phyloP scores from a whole-genome alignment of 306 rosid genomes.

The Prunus dulcis region DNA sequence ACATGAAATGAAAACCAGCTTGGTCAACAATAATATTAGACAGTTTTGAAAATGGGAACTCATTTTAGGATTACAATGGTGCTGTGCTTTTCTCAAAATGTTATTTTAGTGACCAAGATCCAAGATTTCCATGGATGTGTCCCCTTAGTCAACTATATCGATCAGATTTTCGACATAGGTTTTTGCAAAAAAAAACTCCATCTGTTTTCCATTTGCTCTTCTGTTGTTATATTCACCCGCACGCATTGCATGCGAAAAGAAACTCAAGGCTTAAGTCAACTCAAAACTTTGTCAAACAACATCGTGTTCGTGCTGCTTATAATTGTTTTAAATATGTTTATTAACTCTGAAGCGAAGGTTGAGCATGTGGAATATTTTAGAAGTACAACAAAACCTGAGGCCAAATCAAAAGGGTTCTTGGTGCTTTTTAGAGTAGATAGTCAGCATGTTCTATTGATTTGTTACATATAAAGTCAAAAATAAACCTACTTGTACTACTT shows the following conservation, averaged over 20 bases:
- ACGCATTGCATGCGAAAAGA: conserved; percentile 17
- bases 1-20: neutral
- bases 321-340: no score
- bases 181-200: conserved; percentile 5
- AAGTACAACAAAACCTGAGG: no score
- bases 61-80: conserved; percentile 24
- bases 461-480: neutral
- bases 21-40: neutral
- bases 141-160: conserved; percentile 45
- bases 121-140: conserved; percentile 40
- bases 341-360: neutral
- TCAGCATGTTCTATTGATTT: neutral
- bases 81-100: conserved; percentile 2
- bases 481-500: neutral
- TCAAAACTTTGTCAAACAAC: neutral
- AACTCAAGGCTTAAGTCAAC: neutral
- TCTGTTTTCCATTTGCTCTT: conserved; percentile 10
- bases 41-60: neutral
- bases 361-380: neutral
- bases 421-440: neutral
- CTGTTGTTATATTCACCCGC: conserved; percentile 11
- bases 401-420: no score
- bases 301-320: neutral
- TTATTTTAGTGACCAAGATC: conserved; percentile 43
- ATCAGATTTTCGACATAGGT: conserved; percentile 49